phyloP scores from a whole-genome alignment of 2,329 filamentous ascomycete species.

The Calycina herbarum region DNA sequence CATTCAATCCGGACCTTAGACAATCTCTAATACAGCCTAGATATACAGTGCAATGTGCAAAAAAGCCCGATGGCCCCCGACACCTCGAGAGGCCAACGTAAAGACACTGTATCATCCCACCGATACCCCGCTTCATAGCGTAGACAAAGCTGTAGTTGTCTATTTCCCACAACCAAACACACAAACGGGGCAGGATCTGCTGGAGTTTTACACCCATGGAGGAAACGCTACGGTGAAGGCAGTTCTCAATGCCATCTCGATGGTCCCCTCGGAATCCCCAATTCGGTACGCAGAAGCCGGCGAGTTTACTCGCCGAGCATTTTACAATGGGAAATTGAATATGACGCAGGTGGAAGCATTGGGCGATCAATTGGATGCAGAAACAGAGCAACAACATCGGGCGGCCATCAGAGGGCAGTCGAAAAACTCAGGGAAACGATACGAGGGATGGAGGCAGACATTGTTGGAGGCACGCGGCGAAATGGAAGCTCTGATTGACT shows the following conservation, averaged over 20 bases:
- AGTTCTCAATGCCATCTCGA: slow-evolving; percentile 74
- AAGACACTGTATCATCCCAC: slow-evolving; percentile 70
- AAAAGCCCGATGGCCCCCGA: slow-evolving; percentile 48
- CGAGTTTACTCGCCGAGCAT: slow-evolving; percentile 92
- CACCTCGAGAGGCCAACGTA: slow-evolving; percentile 66
- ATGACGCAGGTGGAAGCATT: slow-evolving; percentile 78
- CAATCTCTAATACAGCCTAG: slow-evolving; percentile 40
- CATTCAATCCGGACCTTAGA: not conserved
- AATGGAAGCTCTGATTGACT: slow-evolving; percentile 94
- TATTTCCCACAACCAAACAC: slow-evolving; percentile 81
- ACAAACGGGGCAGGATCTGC: slow-evolving; percentile 86
- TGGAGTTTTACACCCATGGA: slow-evolving; percentile 94
- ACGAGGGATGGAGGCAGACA: slow-evolving; percentile 78
- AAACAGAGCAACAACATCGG: slow-evolving; percentile 91
- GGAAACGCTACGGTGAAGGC: slow-evolving; percentile 86
- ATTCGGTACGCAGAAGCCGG: slow-evolving; percentile 92
- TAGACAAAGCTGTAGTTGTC: slow-evolving; percentile 61
- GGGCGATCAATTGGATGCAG: slow-evolving; percentile 61
- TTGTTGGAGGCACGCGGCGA: slow-evolving; percentile 83
- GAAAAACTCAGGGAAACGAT: slow-evolving; percentile 68
- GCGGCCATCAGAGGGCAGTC: slow-evolving; percentile 79
- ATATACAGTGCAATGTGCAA: slow-evolving; percentile 66
- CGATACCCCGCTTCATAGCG: slow-evolving; percentile 43
- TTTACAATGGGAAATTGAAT: slow-evolving; percentile 81
- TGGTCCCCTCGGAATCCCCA: slow-evolving; percentile 39